Conservation (phyloP, 192 early-diverging fungal genomes). For the Haplosporangium gracile region DNA sequence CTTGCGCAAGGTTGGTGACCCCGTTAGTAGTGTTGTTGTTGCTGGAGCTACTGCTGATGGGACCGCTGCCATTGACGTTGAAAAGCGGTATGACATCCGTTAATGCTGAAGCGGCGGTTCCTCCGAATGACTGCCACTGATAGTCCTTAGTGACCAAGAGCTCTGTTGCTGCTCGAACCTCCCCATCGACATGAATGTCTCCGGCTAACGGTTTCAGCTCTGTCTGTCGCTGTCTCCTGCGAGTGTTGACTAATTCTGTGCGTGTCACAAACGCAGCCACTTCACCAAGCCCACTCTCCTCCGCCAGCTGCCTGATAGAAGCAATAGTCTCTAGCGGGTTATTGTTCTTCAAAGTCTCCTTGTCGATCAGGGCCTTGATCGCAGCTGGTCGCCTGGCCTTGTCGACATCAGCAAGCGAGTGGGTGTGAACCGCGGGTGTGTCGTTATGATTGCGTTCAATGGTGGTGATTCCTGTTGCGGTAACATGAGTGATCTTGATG, state of each 20-base stretch:
- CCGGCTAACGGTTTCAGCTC: neutral
- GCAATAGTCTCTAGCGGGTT: neutral
- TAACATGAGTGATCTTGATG: neutral
- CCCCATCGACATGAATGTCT: neutral
- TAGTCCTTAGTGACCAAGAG: neutral
- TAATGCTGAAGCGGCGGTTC: neutral
- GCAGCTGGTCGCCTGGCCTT: neutral
- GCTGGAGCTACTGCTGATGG: neutral
- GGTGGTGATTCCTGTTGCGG: neutral
- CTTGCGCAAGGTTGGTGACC: neutral
- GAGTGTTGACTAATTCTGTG: neutral
- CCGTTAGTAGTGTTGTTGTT: neutral
- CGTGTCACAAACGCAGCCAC: neutral
- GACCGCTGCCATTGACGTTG: neutral
- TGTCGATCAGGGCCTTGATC: neutral
- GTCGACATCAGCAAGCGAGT: conserved; percentile 4
- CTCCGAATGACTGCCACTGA: neutral
- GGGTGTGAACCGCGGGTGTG: neutral
- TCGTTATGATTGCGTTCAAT: neutral
- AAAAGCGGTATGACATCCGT: neutral
- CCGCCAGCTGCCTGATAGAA: neutral
- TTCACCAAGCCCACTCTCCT: neutral
- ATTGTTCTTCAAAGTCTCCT: neutral
- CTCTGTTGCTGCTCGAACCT: neutral
- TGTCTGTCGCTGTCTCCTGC: neutral